Conservation (phyloP, 2,329 filamentous ascomycete species). For the Nemania diffusa region DNA sequence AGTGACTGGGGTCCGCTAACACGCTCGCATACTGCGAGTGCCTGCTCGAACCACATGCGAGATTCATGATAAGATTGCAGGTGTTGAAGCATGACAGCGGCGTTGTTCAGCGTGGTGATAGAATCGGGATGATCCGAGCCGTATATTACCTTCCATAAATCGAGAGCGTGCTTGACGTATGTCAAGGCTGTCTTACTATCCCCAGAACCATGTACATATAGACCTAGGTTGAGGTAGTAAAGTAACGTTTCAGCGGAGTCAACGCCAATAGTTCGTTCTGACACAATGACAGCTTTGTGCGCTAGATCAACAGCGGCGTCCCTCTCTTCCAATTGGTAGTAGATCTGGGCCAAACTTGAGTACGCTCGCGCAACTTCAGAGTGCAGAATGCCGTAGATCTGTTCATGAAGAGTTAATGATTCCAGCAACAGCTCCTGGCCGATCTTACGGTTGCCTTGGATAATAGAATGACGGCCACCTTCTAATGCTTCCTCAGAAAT, state of each 20-base stretch:
- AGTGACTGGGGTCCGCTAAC: conserved; percentile 90
- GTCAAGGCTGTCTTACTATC: conserved; percentile 88
- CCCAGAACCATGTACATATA: conserved; percentile 92
- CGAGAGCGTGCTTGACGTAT: conserved; percentile 91
- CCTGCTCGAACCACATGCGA: conserved; percentile 95
- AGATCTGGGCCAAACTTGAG: conserved; percentile 93
- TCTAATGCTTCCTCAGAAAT: conserved; percentile 96
- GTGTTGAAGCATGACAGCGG: conserved; percentile 96
- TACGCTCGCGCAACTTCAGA: conserved; percentile 96
- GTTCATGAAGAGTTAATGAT: conserved; percentile 94
- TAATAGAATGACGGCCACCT: conserved; percentile 93
- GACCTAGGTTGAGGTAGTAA: conserved; percentile 92
- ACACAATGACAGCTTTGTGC: conserved; percentile 95
- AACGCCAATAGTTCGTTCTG: conserved; percentile 91
- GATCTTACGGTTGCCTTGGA: conserved; percentile 94
- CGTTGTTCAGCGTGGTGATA: conserved; percentile 98
- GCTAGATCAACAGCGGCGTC: conserved; percentile 93
- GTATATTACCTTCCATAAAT: conserved; percentile 97
- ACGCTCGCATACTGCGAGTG: conserved; percentile 86
- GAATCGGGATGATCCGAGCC: conserved; percentile 93
- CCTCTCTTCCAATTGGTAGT: conserved; percentile 98
- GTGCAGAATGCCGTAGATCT: conserved; percentile 97
- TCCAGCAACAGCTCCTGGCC: conserved; percentile 96
- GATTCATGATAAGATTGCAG: conserved; percentile 96
- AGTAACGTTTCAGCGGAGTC: conserved; percentile 94